A percentile compares a stretch with the other conserved stretches of the same genome.
Conservation (phyloP, 2,329 filamentous ascomycete species). For the Botryotinia globosa region DNA sequence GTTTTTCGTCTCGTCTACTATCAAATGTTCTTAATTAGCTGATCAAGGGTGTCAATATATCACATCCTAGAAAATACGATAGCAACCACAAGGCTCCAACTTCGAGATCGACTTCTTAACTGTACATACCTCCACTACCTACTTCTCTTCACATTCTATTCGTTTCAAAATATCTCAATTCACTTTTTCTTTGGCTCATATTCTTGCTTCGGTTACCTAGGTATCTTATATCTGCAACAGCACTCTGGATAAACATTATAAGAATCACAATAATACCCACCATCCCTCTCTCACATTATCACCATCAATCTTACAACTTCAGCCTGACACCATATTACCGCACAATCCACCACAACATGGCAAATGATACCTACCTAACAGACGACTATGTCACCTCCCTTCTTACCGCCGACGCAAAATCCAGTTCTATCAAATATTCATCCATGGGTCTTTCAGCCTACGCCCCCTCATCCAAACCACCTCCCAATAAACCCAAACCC, state of each 20-base stretch:
- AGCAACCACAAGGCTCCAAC: constrained; percentile 8
- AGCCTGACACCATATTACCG: background rate
- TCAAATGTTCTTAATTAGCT: background rate
- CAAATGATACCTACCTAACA: constrained; percentile 45
- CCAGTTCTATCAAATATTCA: constrained; percentile 71
- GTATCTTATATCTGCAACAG: too few species aligned
- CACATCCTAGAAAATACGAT: background rate
- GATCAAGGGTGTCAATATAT: background rate
- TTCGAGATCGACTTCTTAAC: background rate
- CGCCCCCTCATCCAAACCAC: constrained; percentile 45
- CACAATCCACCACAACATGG: background rate
- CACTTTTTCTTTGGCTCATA: background rate
- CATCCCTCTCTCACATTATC: background rate
- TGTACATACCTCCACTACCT: too few species aligned
- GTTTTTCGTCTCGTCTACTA: too few species aligned
- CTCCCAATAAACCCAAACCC: constrained; percentile 72
- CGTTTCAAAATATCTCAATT: background rate
- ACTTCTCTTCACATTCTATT: background rate
- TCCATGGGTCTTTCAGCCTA: constrained; percentile 70
- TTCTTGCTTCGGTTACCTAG: background rate
- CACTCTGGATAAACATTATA: background rate
- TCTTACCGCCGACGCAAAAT: constrained; percentile 75
- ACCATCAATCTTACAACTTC: background rate
- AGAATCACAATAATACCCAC: background rate
- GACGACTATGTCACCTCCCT: constrained; percentile 79